These are phyloP conservation scores for Limonomyces culmigenus DNA, from an alignment of 1,284 basidiomycete genomes.

Conservation along the genomic window DNA sequence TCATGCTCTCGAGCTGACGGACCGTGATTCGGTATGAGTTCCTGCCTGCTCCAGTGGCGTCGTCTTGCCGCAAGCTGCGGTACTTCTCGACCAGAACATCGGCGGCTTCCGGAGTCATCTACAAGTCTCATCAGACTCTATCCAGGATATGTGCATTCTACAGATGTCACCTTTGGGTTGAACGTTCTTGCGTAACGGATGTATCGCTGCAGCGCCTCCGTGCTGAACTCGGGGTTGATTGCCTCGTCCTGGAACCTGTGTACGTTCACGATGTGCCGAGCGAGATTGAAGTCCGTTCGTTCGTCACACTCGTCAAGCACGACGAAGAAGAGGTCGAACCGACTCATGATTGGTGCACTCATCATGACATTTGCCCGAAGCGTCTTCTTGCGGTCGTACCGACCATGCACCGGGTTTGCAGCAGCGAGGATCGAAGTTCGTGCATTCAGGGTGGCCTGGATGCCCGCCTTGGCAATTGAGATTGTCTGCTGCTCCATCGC, in stretches of 20 bases:
- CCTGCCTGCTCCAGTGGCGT: constrained; percentile 72
- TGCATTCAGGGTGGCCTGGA: constrained; percentile 96
- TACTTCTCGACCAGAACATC: constrained; percentile 95
- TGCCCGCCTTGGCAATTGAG: constrained; percentile 97
- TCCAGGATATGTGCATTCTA: not conserved
- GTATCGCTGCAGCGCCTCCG: constrained; percentile 91
- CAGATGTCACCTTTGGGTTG: constrained; percentile 70
- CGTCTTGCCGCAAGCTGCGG: constrained; percentile 82
- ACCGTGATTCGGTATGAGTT: constrained; percentile 96
- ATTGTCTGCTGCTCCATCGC: constrained; percentile 99
- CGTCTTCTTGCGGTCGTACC: constrained; percentile 93
- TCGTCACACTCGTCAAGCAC: constrained; percentile 97
- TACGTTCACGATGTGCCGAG: constrained; percentile 94
- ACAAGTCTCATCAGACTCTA: constrained; percentile 1
- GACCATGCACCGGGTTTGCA: constrained; percentile 91
- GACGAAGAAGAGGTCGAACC: constrained; percentile 98
- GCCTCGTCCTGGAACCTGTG: constrained; percentile 93
- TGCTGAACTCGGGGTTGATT: constrained; percentile 92
- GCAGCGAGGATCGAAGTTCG: constrained; percentile 96
- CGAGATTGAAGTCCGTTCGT: constrained; percentile 84
- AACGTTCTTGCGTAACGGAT: constrained; percentile 95
- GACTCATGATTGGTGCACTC: constrained; percentile 98
- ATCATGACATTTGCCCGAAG: constrained; percentile 94
- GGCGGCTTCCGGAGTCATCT: constrained; percentile 88
- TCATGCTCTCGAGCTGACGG: constrained; percentile 93